Base-by-base conservation (phyloP, 2,329 filamentous ascomycete species). In the Alternaria alternata region DNA sequence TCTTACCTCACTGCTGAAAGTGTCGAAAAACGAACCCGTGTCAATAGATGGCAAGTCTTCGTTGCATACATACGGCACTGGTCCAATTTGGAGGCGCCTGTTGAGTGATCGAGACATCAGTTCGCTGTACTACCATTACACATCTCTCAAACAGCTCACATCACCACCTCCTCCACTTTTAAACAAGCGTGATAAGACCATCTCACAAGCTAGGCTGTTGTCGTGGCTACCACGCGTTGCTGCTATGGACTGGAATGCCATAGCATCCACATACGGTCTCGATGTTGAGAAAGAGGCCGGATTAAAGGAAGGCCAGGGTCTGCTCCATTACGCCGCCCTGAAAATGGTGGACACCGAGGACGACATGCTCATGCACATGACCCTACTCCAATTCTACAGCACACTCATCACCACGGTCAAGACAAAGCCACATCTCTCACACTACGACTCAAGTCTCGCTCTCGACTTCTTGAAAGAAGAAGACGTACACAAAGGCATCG, bases 61-160 rank as follows among this genome's bases (percentile, higher is more conserved):
- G 22, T 38, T 67, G 12, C 69, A 75, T 34, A 66, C 67, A 6
- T 75, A 75, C 59, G 78, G 68, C 7, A 66, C 67, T 43, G 75
- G 72, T 1, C 75, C 88, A 1, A 80, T 90, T 69, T 89, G 87
- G 87, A 84, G 86, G 69, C 83, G 88, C 18, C 66, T 89, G 1
- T 89, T 90, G 67, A 81, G 82, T 3, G 88, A 89, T 63, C 83
- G 81, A 59, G 82, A 88, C 67, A 82, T 89, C 7, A 88, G 88
- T 65, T 79, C 79, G 1, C 77, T 83, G 7, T 78, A 89, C 32
- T 89, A 87, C 74, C 81, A 83, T 30, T 79, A 84, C 52, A 88
- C 84, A 68, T 85, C 82, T 62, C 75, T 84, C 42, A 75, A 76
- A 44, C 49, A 66, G n/a, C 61, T 76, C 16, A 74, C 75, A n/a